A percentile compares a stretch with the other conserved stretches of the same genome.
Conservation (phyloP, 495 filamentous ascomycete genomes). For the Podospora comata region DNA sequence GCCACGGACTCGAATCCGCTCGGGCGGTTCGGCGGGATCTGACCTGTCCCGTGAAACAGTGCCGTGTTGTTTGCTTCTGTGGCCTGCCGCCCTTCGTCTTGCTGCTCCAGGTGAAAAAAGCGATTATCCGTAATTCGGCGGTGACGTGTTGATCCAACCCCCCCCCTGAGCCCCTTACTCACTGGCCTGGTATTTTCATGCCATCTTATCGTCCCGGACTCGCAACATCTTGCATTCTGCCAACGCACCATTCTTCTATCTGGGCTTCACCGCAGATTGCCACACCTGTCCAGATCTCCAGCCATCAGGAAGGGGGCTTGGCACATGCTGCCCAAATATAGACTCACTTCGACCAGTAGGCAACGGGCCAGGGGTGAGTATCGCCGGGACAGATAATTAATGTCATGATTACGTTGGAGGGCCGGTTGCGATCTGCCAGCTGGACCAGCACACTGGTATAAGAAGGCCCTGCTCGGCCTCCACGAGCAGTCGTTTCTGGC, state of each 20-base stretch:
- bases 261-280: neutral
- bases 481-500: neutral
- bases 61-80: neutral
- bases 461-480: neutral
- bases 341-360: neutral
- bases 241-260: neutral
- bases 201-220: neutral
- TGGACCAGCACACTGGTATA: neutral
- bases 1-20: neutral
- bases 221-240: neutral
- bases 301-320: neutral
- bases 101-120: neutral
- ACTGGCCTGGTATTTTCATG: neutral
- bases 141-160: neutral
- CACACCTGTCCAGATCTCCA: neutral
- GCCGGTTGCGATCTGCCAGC: neutral
- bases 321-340: neutral
- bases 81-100: neutral
- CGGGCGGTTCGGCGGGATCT: conserved; percentile 21
- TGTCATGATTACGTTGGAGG: neutral
- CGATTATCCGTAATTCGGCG: neutral
- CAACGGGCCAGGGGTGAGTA: neutral
- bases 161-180: neutral
- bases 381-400: neutral
- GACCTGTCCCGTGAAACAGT: neutral